Conservation (phyloP, 2,329 filamentous ascomycete genomes). For the Colletotrichum sp. region DNA sequence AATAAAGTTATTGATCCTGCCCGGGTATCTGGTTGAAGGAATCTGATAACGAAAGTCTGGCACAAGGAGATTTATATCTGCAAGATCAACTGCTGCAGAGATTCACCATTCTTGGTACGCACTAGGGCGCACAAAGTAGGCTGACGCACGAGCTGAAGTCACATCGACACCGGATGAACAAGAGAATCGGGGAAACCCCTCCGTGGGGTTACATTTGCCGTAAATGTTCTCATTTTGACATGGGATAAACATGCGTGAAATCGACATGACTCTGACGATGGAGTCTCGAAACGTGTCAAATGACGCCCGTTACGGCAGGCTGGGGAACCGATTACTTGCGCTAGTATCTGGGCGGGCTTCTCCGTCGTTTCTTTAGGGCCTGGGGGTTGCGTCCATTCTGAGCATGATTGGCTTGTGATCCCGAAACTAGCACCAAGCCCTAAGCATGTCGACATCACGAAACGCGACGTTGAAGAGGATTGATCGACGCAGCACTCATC, state of each 20-base stretch:
- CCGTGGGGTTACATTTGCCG: not conserved
- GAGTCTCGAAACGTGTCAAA: not conserved
- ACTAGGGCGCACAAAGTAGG: not conserved
- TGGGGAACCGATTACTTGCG: not conserved
- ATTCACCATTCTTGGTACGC: not conserved
- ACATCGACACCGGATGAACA: not conserved
- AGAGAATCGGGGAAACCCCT: not conserved
- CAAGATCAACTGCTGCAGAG: not conserved
- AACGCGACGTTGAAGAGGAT: not conserved
- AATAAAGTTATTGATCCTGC: not conserved
- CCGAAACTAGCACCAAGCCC: not conserved
- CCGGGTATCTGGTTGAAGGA: conserved; percentile 21
- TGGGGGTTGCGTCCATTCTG: not conserved
- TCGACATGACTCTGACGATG: not conserved
- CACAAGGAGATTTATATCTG: not conserved
- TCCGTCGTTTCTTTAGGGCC: not conserved
- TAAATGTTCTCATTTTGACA: not conserved
- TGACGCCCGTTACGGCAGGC: not conserved
- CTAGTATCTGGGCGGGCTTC: not conserved
- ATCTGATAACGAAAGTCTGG: not conserved
- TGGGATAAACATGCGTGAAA: not conserved
- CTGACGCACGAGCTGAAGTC: not conserved
- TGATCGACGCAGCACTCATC: not conserved
- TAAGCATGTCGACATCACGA: not conserved
- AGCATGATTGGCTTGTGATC: not conserved